Conservation (phyloP, 2,329 filamentous ascomycete genomes). For the Thelonectria blattea region DNA sequence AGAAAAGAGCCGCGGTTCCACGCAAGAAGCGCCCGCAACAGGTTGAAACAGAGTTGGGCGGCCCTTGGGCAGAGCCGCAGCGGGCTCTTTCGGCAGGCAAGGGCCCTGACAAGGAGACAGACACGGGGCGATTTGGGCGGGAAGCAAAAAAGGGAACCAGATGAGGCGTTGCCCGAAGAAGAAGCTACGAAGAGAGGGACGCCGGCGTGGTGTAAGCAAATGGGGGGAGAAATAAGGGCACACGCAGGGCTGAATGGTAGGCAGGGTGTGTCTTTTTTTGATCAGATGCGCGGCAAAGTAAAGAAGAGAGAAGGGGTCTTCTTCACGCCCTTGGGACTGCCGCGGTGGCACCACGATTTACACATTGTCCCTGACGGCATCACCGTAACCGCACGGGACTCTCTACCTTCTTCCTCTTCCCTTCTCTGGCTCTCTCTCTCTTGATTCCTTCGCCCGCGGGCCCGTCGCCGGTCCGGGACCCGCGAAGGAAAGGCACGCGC, state of each 20-base stretch:
- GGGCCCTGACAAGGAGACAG: neutral
- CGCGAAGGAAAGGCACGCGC: slow-evolving; percentile 7
- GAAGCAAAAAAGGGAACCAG: neutral
- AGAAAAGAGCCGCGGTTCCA: neutral
- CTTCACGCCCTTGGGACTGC: slow-evolving; percentile 1
- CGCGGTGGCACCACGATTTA: slow-evolving; percentile 16
- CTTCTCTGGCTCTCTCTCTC: no score
- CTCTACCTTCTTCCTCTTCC: no score
- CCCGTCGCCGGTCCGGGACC: slow-evolving; percentile 16
- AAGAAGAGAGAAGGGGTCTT: neutral
- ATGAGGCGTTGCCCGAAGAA: slow-evolving; percentile 29
- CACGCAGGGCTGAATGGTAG: no score
- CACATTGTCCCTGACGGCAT: slow-evolving; percentile 13
- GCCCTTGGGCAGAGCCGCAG: slow-evolving; percentile 10
- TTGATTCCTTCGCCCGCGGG: neutral
- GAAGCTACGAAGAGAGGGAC: slow-evolving; percentile 2
- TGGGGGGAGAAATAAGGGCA: neutral
- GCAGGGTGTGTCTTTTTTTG: no score
- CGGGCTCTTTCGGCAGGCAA: slow-evolving; percentile 6
- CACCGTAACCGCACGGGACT: slow-evolving; percentile 22
- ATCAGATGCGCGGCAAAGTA: neutral
- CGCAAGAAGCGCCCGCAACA: no score
- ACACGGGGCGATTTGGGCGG: neutral
- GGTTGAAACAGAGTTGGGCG: slow-evolving; percentile 5
- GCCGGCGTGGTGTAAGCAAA: no score